Evolutionary conservation across 2,329 filamentous ascomycete genomes (phyloP).

Genomic region (Daldinia eschscholtzii): DNA sequence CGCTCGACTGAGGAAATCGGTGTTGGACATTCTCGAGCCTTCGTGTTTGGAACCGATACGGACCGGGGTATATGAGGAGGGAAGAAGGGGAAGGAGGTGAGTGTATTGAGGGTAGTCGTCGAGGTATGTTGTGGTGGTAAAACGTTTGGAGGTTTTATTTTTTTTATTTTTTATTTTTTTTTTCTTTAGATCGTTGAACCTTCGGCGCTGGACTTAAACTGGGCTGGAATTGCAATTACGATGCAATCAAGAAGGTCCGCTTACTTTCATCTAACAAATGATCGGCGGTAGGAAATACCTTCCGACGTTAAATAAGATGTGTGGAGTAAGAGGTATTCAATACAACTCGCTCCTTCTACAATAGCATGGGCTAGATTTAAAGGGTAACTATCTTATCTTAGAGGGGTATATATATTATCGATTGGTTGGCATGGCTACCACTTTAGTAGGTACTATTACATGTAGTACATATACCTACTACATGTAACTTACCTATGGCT

Average conservation of each 20-base stretch:
- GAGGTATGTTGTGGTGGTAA: conserved; percentile 1
- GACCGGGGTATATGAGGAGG: conserved; percentile 4
- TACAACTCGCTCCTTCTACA: not conserved
- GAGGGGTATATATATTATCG: conserved; percentile 40
- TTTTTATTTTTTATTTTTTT: conserved; percentile 6
- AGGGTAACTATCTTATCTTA: conserved; percentile 27
- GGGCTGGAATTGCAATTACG: conserved; percentile 26
- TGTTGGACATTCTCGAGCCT: conserved; percentile 76
- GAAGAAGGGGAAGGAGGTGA: not conserved
- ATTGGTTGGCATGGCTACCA: conserved; percentile 37
- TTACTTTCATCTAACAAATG: conserved; percentile 20
- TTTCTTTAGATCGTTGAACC: conserved; percentile 16
- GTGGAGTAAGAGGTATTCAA: conserved; percentile 15
- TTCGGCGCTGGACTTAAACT: conserved; percentile 23
- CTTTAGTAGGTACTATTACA: not conserved
- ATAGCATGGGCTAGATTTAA: conserved; percentile 17
- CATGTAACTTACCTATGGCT: too few species aligned
- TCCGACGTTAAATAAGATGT: not conserved
- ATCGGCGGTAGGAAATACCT: conserved; percentile 26
- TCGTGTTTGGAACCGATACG: conserved; percentile 9
- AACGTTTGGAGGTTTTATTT: not conserved
- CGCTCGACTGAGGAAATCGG: conserved; percentile 95
- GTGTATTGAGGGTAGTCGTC: not conserved
- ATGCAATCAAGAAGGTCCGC: conserved; percentile 15
- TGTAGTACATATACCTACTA: too few species aligned